phyloP scores from a whole-genome alignment of 768 basidiomycete species.

The Suillus subluteus region DNA sequence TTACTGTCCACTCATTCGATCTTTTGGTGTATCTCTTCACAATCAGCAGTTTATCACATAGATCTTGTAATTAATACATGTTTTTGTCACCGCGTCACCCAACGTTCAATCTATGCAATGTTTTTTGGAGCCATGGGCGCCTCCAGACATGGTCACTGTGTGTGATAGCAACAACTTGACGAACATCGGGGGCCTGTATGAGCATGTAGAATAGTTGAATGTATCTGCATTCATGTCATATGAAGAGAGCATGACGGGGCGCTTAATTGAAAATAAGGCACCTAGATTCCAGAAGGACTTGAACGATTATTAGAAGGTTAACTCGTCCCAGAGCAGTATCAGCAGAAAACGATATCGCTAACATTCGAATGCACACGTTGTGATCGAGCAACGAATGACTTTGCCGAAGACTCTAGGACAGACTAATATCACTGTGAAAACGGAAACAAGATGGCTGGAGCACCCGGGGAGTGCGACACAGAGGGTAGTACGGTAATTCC shows the following conservation, averaged over 20 bases:
- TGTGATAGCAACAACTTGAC: neutral
- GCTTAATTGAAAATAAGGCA: neutral
- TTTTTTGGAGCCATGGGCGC: neutral
- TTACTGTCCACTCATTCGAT: constrained; percentile 3
- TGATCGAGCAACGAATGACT: neutral
- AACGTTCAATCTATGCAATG: neutral
- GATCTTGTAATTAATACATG: neutral
- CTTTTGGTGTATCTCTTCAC: neutral
- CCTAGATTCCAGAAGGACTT: too few relatives aligned
- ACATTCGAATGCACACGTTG: neutral
- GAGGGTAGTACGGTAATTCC: neutral
- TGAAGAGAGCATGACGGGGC: too few relatives aligned
- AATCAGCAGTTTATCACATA: neutral
- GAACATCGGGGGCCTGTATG: too few relatives aligned
- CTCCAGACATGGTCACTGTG: neutral
- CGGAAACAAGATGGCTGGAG: too few relatives aligned
- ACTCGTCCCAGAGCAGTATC: neutral
- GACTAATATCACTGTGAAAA: too few relatives aligned
- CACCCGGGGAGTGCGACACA: neutral
- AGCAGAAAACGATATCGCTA: neutral
- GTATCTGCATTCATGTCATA: too few relatives aligned
- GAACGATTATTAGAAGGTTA: neutral
- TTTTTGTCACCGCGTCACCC: constrained; percentile 3
- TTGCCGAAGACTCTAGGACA: neutral
- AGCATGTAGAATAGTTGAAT: too few relatives aligned